Conservation (phyloP, 495 filamentous ascomycete species). For the Aspergillus funiculosus region DNA sequence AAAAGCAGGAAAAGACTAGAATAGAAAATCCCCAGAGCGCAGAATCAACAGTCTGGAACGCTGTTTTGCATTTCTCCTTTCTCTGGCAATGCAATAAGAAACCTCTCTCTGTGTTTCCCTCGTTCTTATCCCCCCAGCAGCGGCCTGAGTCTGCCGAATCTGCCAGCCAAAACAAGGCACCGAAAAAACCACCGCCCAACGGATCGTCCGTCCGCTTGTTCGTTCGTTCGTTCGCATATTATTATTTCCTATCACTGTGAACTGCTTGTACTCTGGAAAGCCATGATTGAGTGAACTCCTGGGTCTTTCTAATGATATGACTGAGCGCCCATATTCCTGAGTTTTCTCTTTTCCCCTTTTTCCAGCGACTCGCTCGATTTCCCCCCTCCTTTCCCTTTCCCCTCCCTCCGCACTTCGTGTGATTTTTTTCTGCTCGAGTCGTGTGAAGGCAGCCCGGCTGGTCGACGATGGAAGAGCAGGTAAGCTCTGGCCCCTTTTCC, state of each 20-base stretch:
- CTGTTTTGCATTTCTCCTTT: background rate
- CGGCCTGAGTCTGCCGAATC: background rate
- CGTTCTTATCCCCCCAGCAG: background rate
- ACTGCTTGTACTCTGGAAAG: no score
- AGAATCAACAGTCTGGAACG: background rate
- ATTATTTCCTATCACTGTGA: no score
- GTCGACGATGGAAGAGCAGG: constrained; percentile 51
- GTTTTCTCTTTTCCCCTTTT: no score
- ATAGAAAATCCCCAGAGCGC: background rate
- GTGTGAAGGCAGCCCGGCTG: constrained; percentile 39
- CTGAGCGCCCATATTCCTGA: no score
- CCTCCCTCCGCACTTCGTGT: constrained; percentile 17
- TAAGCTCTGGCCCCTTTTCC: constrained; percentile 21
- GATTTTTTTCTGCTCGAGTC: constrained; percentile 18
- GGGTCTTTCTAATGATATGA: background rate
- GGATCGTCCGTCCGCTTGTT: no score
- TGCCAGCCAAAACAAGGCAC: constrained; percentile 1
- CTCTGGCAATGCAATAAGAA: background rate
- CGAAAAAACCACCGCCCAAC: constrained; percentile 16
- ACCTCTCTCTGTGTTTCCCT: background rate
- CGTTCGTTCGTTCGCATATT: no score
- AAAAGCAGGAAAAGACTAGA: constrained; percentile 1
- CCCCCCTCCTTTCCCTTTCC: constrained; percentile 11
- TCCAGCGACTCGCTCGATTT: constrained; percentile 13
- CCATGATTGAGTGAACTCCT: no score